Conservation (phyloP, 441 rosid species). For the Eutrema salsugineum region DNA sequence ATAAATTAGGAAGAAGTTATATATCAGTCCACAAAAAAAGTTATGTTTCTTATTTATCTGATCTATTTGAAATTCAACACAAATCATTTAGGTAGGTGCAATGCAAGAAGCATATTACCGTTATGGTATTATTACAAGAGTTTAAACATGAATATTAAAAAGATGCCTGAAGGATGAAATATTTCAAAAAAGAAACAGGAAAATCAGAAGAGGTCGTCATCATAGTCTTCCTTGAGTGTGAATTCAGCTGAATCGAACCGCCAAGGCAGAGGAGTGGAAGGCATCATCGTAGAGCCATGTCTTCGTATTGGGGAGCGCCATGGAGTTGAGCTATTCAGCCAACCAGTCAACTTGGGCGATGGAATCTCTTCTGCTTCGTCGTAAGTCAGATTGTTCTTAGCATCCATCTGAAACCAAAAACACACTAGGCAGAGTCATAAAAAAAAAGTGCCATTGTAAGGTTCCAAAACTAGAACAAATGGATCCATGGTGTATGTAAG, state of each 20-base stretch:
- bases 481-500: background rate
- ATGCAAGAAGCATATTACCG: no score
- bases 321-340: slow-evolving; percentile 29
- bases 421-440: background rate
- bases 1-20: no score
- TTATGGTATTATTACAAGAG: no score
- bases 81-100: no score
- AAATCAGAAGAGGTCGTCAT: slow-evolving; percentile 17
- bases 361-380: slow-evolving; percentile 31
- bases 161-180: slow-evolving; percentile 31
- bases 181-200: background rate
- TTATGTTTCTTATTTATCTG: no score
- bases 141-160: no score
- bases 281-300: slow-evolving; percentile 21
- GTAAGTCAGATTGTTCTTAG: slow-evolving; percentile 10
- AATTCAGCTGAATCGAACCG: slow-evolving; percentile 26
- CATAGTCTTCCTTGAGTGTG: slow-evolving; percentile 22
- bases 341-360: slow-evolving; percentile 18
- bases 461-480: background rate
- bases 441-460: background rate
- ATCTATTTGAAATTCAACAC: no score
- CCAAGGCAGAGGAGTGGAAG: slow-evolving; percentile 30
- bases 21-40: no score
- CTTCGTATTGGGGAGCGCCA: slow-evolving; percentile 29
- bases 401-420: slow-evolving; percentile 21